phyloP scores from a whole-genome alignment of 2,329 filamentous ascomycete genomes.

The Nothomitra cinnamomea region DNA sequence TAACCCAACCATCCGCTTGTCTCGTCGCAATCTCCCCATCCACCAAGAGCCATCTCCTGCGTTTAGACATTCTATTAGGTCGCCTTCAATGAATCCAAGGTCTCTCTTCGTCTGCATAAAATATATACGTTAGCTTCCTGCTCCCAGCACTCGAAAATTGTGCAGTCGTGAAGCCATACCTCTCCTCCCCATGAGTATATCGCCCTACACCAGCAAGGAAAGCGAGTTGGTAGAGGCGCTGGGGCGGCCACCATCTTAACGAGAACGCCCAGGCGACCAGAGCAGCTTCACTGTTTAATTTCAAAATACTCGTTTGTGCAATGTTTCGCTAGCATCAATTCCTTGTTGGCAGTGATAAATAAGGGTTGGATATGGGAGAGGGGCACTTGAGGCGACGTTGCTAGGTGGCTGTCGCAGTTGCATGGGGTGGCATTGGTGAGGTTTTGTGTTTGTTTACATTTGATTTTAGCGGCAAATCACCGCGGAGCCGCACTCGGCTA shows the following conservation, averaged over 20 bases:
- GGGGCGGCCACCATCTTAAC: constrained; percentile 27
- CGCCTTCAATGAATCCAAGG: constrained; percentile 90
- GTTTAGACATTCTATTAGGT: constrained; percentile 95
- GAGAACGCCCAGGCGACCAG: not conserved
- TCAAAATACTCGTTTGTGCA: not conserved
- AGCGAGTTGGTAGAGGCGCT: constrained; percentile 49
- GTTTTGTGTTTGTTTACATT: not conserved
- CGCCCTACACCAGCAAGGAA: constrained; percentile 83
- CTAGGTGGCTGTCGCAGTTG: not conserved
- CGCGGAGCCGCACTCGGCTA: not conserved
- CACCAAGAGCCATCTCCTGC: constrained; percentile 97
- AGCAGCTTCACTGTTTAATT: not conserved
- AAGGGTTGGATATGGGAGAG: not conserved
- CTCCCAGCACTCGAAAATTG: not conserved
- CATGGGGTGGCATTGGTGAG: not conserved
- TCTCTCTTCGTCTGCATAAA: constrained; percentile 58
- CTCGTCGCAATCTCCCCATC: constrained; percentile 81
- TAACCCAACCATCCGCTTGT: constrained; percentile 76
- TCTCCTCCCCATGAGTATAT: constrained; percentile 92
- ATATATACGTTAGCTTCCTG: constrained; percentile 12
- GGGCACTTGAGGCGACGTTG: not conserved
- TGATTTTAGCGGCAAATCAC: not conserved
- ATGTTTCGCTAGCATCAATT: not conserved
- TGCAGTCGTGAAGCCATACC: constrained; percentile 14
- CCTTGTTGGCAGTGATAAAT: not conserved